phyloP scores from a whole-genome alignment of 345 rosid species.

The Raphanus sativus region DNA sequence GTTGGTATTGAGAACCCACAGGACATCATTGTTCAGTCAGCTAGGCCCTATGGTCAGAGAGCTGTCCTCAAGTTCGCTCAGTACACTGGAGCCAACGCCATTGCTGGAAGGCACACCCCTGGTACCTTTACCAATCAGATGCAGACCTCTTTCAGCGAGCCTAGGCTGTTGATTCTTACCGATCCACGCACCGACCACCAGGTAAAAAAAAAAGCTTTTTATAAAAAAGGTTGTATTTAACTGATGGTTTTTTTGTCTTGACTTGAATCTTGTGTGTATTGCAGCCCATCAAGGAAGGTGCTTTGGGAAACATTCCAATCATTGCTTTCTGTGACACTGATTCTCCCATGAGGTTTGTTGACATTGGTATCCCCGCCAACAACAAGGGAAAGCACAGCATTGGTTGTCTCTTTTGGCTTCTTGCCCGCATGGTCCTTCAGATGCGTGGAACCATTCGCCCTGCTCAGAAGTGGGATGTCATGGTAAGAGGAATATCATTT shows the following conservation, averaged over 20 bases:
- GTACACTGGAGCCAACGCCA: conserved; percentile 85
- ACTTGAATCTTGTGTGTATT: conserved; percentile 8
- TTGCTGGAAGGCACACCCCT: conserved; percentile 98
- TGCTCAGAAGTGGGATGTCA: conserved; percentile 82
- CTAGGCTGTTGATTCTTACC: conserved; percentile 81
- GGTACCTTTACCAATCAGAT: conserved; percentile 96
- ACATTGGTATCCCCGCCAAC: conserved; percentile 93
- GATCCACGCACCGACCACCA: conserved; percentile 98
- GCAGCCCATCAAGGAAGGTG: conserved; percentile 96
- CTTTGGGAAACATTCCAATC: conserved; percentile 92
- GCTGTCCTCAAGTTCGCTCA: conserved; percentile 93
- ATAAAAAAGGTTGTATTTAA: neutral
- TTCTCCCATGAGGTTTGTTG: conserved; percentile 89
- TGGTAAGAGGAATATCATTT: conserved; percentile 45
- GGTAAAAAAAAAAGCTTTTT: conserved; percentile 37
- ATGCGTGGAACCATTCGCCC: conserved; percentile 91
- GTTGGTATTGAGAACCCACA: conserved; percentile 84
- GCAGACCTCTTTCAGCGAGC: conserved; percentile 89
- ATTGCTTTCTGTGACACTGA: conserved; percentile 97
- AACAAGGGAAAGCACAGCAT: conserved; percentile 97
- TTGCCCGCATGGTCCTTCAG: conserved; percentile 94
- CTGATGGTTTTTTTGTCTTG: neutral
- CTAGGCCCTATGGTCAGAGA: conserved; percentile 96
- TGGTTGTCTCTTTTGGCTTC: conserved; percentile 94
- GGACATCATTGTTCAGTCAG: conserved; percentile 94